phyloP scores from a whole-genome alignment of 768 basidiomycete species.

The Chiua virens region DNA sequence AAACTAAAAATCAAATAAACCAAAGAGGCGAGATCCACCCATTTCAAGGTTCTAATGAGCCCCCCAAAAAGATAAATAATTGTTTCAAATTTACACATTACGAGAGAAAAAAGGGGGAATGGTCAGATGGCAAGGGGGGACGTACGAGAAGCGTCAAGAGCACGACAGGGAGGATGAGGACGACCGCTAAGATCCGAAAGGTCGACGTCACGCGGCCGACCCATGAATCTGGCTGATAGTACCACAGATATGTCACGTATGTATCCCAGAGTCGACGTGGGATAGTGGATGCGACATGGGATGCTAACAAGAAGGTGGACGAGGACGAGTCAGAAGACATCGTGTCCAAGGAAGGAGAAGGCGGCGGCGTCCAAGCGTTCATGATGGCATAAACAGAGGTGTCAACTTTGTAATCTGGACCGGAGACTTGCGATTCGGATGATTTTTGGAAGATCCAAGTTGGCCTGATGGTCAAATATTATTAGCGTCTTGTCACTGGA shows the following conservation, averaged over 20 bases:
- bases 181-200: constrained; percentile 61
- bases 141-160: constrained; percentile 67
- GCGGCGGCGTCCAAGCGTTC: constrained; percentile 5
- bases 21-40: background rate
- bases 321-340: constrained; percentile 12
- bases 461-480: too few species aligned
- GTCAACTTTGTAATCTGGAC: background rate
- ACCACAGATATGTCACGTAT: constrained; percentile 64
- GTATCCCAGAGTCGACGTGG: constrained; percentile 53
- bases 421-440: constrained; percentile 2
- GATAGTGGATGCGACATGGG: constrained; percentile 15
- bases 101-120: constrained; percentile 6
- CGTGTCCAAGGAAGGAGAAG: constrained; percentile 2
- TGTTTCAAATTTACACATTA: constrained; percentile 2
- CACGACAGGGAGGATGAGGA: constrained; percentile 49
- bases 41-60: background rate
- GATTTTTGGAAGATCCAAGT: background rate
- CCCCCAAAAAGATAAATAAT: constrained; percentile 2
- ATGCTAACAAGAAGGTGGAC: constrained; percentile 18
- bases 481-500: constrained; percentile 2
- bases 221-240: constrained; percentile 65
- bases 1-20: background rate
- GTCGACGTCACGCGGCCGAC: constrained; percentile 62
- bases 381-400: constrained; percentile 10
- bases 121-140: constrained; percentile 15